These are phyloP conservation scores for Lentinula raphanica DNA, from an alignment of 768 basidiomycete species.

Conservation along the genomic window DNA sequence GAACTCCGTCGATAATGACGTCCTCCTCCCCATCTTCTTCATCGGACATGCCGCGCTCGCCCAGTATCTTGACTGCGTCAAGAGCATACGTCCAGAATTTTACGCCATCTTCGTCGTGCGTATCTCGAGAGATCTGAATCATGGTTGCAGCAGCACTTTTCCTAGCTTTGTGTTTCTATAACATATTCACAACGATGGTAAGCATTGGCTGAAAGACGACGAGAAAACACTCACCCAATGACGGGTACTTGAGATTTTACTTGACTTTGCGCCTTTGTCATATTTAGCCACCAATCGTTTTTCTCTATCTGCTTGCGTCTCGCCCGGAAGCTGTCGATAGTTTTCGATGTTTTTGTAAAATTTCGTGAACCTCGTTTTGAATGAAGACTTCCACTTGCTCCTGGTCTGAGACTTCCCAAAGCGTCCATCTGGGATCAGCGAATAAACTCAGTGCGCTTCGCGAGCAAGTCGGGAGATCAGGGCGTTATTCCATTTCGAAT, in stretches of 20 bases:
- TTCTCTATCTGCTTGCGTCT: not conserved
- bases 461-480: not conserved
- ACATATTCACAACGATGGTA: no score
- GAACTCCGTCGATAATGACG: not conserved
- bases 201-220: no score
- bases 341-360: not conserved
- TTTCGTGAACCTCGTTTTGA: not conserved
- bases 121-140: not conserved
- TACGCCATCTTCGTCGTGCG: not conserved
- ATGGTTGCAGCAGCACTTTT: not conserved
- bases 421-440: not conserved
- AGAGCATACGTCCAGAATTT: not conserved
- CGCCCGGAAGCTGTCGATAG: not conserved
- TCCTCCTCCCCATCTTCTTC: conserved; percentile 1
- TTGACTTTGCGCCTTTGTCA: no score
- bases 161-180: no score
- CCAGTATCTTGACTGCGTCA: not conserved
- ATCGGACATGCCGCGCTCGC: conserved; percentile 2
- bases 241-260: not conserved
- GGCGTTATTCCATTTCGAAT: not conserved
- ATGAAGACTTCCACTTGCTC: not conserved
- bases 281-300: not conserved
- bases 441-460: not conserved
- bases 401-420: not conserved
- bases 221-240: not conserved